These are phyloP conservation scores for Starmerella davenportii DNA, from an alignment of 805 yeast species.

Conservation along the genomic window DNA sequence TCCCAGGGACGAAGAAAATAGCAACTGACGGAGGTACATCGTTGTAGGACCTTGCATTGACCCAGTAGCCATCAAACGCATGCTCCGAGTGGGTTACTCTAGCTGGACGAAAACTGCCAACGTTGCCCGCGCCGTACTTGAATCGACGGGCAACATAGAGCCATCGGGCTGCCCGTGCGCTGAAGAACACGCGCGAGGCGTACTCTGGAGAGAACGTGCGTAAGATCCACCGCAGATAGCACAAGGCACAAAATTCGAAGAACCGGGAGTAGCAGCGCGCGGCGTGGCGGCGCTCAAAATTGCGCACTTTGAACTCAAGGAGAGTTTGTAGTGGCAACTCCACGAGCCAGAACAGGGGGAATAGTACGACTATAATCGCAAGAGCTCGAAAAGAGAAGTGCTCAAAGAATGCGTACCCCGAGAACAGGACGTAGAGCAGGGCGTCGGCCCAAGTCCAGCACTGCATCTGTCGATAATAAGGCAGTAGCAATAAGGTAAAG, in stretches of 20 bases:
- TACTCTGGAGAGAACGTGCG: slow-evolving; percentile 13
- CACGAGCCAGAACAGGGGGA: slow-evolving; percentile 10
- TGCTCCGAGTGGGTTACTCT: slow-evolving; percentile 1
- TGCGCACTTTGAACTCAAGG: slow-evolving; percentile 14
- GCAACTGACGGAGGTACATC: slow-evolving; percentile 25
- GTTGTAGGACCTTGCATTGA: slow-evolving; percentile 21
- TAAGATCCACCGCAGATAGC: slow-evolving; percentile 16
- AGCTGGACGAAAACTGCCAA: slow-evolving; percentile 17
- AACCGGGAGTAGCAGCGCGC: slow-evolving; percentile 14
- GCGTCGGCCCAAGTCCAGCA: slow-evolving; percentile 15
- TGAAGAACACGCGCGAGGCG: slow-evolving; percentile 16
- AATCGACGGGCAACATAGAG: slow-evolving; percentile 17
- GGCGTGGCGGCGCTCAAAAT: slow-evolving; percentile 17
- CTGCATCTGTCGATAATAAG: too few relatives aligned
- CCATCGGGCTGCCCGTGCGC: slow-evolving; percentile 13
- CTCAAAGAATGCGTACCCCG: not conserved
- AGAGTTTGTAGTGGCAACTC: slow-evolving; percentile 16
- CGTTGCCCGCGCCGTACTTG: slow-evolving; percentile 20
- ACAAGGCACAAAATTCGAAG: slow-evolving; percentile 16
- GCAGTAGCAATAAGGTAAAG: too few relatives aligned
- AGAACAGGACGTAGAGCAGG: slow-evolving; percentile 2
- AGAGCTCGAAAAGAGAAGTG: slow-evolving; percentile 1
- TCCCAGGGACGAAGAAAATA: slow-evolving; percentile 30
- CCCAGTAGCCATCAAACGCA: slow-evolving; percentile 23
- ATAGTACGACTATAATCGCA: not conserved